Conservation (phyloP, 805 yeast species). For the Grigorovia humatica region DNA sequence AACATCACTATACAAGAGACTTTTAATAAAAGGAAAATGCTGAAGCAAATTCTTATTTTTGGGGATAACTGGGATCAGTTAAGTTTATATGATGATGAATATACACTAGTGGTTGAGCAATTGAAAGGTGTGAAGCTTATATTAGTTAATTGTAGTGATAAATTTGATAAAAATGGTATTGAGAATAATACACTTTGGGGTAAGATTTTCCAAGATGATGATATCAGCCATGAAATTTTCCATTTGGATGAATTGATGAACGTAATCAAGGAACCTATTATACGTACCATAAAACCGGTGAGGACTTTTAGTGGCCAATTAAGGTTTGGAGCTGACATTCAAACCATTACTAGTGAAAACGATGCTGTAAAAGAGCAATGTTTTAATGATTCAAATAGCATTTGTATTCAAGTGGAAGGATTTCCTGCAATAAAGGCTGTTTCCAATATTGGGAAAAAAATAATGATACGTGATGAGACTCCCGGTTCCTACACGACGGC, state of each 20-base stretch:
- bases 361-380: constrained; percentile 4
- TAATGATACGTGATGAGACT: constrained; percentile 10
- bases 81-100: constrained; percentile 18
- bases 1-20: constrained; percentile 17
- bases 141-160: constrained; percentile 14
- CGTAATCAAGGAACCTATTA: constrained; percentile 10
- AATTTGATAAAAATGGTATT: not conserved
- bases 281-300: constrained; percentile 21
- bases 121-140: constrained; percentile 13
- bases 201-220: constrained; percentile 8
- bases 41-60: constrained; percentile 19
- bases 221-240: constrained; percentile 11
- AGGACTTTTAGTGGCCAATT: constrained; percentile 23
- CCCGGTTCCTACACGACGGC: constrained; percentile 9
- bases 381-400: constrained; percentile 22
- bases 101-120: constrained; percentile 15
- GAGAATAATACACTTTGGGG: constrained; percentile 12
- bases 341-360: constrained; percentile 2
- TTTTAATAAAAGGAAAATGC: constrained; percentile 16
- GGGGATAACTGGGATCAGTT: constrained; percentile 19
- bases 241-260: constrained; percentile 13
- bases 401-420: constrained; percentile 45
- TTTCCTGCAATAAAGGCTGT: constrained; percentile 39
- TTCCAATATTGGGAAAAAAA: constrained; percentile 14
- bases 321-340: constrained; percentile 19